Conservation (phyloP, 768 basidiomycete species). For the Pulveroboletus sp. region DNA sequence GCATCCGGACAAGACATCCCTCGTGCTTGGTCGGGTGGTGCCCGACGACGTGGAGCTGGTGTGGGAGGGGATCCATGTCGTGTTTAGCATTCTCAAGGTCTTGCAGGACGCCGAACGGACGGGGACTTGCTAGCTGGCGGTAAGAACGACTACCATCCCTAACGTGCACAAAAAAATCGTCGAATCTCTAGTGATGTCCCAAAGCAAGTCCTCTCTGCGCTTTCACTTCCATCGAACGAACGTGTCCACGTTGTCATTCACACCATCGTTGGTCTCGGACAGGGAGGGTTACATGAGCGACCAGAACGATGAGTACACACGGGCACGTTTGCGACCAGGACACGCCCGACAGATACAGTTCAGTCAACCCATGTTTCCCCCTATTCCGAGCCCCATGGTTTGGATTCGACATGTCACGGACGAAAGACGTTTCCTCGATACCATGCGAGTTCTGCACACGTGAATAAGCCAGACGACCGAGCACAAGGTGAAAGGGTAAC, state of each 20-base stretch:
- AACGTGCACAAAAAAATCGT: background rate
- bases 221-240: too few relatives aligned
- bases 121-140: slow-evolving; percentile 10
- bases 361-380: background rate
- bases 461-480: background rate
- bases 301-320: background rate
- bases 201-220: too few relatives aligned
- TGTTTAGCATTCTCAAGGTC: slow-evolving; percentile 34
- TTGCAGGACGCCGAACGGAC: slow-evolving; percentile 33
- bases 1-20: slow-evolving; percentile 62
- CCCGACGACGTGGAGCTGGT: slow-evolving; percentile 44
- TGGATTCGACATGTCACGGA: background rate
- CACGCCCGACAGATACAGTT: background rate
- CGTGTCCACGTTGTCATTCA: too few relatives aligned
- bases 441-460: background rate
- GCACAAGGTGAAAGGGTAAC: slow-evolving; percentile 30
- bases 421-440: background rate
- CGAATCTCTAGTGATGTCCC: too few relatives aligned
- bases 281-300: background rate
- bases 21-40: slow-evolving; percentile 39
- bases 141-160: background rate
- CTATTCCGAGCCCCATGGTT: background rate
- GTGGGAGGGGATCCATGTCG: slow-evolving; percentile 41
- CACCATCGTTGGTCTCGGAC: background rate
- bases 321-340: too few relatives aligned